A percentile compares a stretch with the other conserved stretches of the same genome.
These are phyloP conservation scores for Rubroshorea leprosula DNA, from an alignment of 345 rosid species.

Conservation along the genomic window DNA sequence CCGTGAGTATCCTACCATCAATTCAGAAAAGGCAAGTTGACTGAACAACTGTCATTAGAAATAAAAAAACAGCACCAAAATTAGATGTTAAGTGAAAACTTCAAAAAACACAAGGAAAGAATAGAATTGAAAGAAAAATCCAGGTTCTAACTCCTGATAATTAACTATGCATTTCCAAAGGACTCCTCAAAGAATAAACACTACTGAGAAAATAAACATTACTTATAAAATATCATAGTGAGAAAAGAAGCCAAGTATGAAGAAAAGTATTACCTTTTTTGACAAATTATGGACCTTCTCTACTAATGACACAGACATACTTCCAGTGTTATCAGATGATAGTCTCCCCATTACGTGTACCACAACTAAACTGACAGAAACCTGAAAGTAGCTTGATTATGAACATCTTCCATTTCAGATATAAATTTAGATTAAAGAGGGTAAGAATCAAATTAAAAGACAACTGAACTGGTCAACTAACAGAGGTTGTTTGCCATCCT, in stretches of 20 bases:
- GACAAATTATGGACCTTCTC: constrained; percentile 46
- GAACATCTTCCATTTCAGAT: background rate
- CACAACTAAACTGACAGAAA: constrained; percentile 53
- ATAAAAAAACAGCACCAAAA: constrained; percentile 19
- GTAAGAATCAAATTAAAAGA: background rate
- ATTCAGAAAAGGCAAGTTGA: constrained; percentile 74
- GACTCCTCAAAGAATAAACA: no score
- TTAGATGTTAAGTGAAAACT: constrained; percentile 15
- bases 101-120: constrained; percentile 1
- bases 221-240: background rate
- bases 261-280: constrained; percentile 40
- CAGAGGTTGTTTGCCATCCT: background rate
- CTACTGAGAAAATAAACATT: background rate
- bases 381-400: constrained; percentile 39
- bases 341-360: constrained; percentile 68
- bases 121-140: background rate
- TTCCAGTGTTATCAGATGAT: constrained; percentile 52
- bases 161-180: no score
- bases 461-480: background rate
- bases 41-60: constrained; percentile 51
- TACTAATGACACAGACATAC: constrained; percentile 56
- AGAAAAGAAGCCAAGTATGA: constrained; percentile 1
- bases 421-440: background rate
- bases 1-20: constrained; percentile 57
- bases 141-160: background rate